A percentile compares a stretch with the other conserved stretches of the same genome.
Conservation (phyloP, 768 basidiomycete species). For the Pulveroboletus frians region DNA sequence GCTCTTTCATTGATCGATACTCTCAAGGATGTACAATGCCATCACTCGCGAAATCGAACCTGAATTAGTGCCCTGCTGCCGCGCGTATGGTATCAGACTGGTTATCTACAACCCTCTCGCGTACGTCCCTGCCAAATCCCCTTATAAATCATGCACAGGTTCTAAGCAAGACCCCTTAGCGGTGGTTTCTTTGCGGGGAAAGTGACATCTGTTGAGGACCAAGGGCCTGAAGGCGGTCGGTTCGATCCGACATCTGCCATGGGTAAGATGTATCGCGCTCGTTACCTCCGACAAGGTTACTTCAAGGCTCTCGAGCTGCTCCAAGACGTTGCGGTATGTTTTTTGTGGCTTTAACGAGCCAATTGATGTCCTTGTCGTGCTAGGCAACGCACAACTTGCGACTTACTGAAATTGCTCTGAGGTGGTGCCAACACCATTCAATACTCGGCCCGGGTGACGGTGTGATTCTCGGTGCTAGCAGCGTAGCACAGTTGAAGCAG, state of each 20-base stretch:
- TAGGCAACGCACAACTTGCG: conserved; percentile 40
- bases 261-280: conserved; percentile 43
- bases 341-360: not conserved
- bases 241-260: conserved; percentile 36
- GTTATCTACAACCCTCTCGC: conserved; percentile 56
- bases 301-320: conserved; percentile 40
- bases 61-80: conserved; percentile 51
- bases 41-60: conserved; percentile 44
- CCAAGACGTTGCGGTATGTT: conserved; percentile 37
- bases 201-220: conserved; percentile 33
- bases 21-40: conserved; percentile 42
- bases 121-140: conserved; percentile 19
- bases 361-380: not conserved
- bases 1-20: not conserved
- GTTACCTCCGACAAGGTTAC: conserved; percentile 41
- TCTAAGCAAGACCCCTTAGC: not conserved
- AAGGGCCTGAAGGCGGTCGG: conserved; percentile 34
- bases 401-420: conserved; percentile 49
- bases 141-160: not conserved
- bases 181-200: conserved; percentile 39
- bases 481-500: conserved; percentile 39
- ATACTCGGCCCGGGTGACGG: conserved; percentile 40
- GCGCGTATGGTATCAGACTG: conserved; percentile 53
- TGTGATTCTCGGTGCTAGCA: conserved; percentile 46
- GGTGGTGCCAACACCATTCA: conserved; percentile 62